Percentiles rank a stretch among this genome's conserved stretches.
Conservation (phyloP, 331 rosid species). For the Saraca asoca region DNA sequence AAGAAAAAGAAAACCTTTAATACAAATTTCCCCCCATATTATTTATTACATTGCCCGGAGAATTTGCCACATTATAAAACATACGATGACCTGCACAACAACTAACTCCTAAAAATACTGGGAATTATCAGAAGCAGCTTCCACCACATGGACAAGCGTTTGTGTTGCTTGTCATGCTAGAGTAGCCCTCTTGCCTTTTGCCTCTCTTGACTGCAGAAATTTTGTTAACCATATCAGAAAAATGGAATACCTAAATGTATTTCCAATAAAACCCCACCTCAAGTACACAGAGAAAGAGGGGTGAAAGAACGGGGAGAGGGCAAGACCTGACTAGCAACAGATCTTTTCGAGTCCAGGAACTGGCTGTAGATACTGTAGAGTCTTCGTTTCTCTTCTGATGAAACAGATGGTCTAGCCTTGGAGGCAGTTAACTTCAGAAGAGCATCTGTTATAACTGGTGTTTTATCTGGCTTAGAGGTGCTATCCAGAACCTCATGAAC, state of each 20-base stretch:
- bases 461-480: slow-evolving; percentile 43
- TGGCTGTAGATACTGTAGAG: slow-evolving; percentile 70
- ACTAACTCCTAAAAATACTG: slow-evolving; percentile 9
- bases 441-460: slow-evolving; percentile 67
- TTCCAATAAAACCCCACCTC: background rate
- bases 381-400: slow-evolving; percentile 78
- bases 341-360: slow-evolving; percentile 80
- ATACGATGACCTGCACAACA: slow-evolving; percentile 29
- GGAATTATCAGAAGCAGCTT: slow-evolving; percentile 19
- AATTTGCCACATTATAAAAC: no score
- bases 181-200: slow-evolving; percentile 93
- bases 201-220: slow-evolving; percentile 81
- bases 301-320: slow-evolving; percentile 14
- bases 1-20: no score
- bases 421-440: slow-evolving; percentile 68
- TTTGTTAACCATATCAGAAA: slow-evolving; percentile 20
- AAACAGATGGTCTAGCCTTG: slow-evolving; percentile 78
- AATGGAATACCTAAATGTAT: slow-evolving; percentile 1
- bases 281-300: background rate
- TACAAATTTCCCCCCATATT: no score
- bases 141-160: slow-evolving; percentile 18
- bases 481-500: slow-evolving; percentile 77
- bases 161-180: slow-evolving; percentile 57
- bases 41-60: no score
- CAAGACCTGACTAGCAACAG: slow-evolving; percentile 79